Percentiles rank a stretch among this genome's conserved stretches.
These are phyloP conservation scores for Cnidoscolus chayamansa DNA, from an alignment of 441 rosid genomes.

Conservation along the genomic window DNA sequence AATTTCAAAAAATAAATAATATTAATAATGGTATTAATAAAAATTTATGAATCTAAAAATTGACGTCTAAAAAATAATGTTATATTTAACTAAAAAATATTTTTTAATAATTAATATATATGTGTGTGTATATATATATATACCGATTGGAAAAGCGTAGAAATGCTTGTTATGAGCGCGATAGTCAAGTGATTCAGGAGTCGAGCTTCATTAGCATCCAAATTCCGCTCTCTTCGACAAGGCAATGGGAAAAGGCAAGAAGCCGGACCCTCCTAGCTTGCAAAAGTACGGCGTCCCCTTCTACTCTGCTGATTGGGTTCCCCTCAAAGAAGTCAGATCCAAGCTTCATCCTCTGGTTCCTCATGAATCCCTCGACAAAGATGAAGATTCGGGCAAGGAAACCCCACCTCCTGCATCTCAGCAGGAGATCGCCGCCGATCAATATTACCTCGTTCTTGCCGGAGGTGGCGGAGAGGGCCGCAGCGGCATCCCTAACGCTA, in stretches of 20 bases:
- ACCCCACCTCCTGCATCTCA: background rate
- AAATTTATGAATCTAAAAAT: too few relatives aligned
- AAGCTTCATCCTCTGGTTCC: constrained; percentile 25
- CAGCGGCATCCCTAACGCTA: constrained; percentile 73
- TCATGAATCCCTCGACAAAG: constrained; percentile 25
- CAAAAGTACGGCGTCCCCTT: constrained; percentile 86
- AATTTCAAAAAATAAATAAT: too few relatives aligned
- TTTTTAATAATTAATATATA: too few relatives aligned
- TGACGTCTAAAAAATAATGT: too few relatives aligned
- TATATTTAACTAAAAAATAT: too few relatives aligned
- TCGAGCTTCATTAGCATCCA: too few relatives aligned
- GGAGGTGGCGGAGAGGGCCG: constrained; percentile 94
- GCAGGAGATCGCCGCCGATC: constrained; percentile 12
- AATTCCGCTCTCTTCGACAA: background rate
- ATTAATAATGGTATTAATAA: too few relatives aligned
- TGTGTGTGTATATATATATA: too few relatives aligned
- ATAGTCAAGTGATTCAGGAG: too few relatives aligned
- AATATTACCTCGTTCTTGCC: constrained; percentile 48
- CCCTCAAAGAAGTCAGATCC: constrained; percentile 40
- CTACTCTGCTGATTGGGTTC: constrained; percentile 72
- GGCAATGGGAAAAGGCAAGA: constrained; percentile 24
- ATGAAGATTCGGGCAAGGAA: constrained; percentile 16
- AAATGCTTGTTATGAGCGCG: too few relatives aligned
- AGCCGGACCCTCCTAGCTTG: constrained; percentile 31
- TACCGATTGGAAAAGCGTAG: too few relatives aligned